Conservation (phyloP, 208 protist species). For the Acanthamoeba royreba region DNA sequence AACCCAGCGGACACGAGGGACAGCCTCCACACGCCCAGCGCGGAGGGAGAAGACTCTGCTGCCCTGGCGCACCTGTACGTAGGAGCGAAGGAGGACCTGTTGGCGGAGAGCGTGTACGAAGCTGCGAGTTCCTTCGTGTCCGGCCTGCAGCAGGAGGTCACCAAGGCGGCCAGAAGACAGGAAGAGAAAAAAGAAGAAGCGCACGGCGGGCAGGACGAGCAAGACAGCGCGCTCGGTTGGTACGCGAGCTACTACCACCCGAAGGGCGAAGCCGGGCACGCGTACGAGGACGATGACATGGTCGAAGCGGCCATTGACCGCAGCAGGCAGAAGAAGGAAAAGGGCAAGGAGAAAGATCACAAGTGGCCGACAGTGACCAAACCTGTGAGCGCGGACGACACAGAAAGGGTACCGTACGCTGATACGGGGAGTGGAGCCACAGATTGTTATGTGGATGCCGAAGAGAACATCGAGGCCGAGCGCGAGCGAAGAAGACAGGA, state of each 20-base stretch:
- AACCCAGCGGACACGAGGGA: too few species aligned
- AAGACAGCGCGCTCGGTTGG: neutral
- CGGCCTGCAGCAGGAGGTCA: neutral
- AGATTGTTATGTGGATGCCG: neutral
- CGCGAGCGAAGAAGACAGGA: neutral
- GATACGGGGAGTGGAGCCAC: too few species aligned
- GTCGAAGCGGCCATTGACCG: neutral
- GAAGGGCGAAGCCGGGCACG: neutral
- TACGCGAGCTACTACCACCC: neutral
- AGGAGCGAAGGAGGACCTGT: too few species aligned
- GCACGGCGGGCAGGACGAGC: neutral
- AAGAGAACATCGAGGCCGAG: neutral
- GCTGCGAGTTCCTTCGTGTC: neutral
- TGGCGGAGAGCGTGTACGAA: neutral
- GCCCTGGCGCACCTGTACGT: too few species aligned
- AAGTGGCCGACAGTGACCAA: too few species aligned
- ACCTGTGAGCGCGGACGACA: too few species aligned
- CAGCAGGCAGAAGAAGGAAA: neutral
- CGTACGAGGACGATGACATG: neutral
- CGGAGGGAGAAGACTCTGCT: too few species aligned
- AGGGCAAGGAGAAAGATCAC: neutral
- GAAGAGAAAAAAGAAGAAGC: neutral
- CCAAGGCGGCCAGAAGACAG: neutral
- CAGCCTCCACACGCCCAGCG: too few species aligned
- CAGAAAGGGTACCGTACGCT: too few species aligned